phyloP scores from a whole-genome alignment of 1,284 basidiomycete genomes.

The Cronartium ribicola region DNA sequence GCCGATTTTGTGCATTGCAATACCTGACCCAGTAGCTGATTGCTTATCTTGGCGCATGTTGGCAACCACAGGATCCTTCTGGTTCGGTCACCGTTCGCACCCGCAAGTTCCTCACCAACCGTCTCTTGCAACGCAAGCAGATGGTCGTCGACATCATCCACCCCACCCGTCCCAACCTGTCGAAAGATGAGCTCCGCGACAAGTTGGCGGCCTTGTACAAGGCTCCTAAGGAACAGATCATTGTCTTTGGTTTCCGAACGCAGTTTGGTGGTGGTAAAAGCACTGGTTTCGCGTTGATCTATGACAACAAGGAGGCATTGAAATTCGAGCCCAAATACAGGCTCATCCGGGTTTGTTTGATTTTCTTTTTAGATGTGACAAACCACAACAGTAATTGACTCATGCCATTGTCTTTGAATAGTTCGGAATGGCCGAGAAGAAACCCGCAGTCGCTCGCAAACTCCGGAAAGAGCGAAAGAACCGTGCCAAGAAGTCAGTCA shows the following conservation, averaged over 20 bases:
- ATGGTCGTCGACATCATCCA: constrained; percentile 94
- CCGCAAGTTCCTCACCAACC: constrained; percentile 99
- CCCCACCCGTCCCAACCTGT: constrained; percentile 89
- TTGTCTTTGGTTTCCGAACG: constrained; percentile 66
- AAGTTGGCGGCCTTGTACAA: constrained; percentile 75
- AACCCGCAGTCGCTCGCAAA: constrained; percentile 89
- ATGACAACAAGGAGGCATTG: constrained; percentile 92
- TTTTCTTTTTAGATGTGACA: not conserved
- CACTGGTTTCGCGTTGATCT: constrained; percentile 95
- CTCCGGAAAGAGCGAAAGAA: constrained; percentile 99
- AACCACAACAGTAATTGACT: not conserved
- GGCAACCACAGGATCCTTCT: constrained; percentile 60
- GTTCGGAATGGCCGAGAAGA: constrained; percentile 78
- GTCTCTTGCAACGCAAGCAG: constrained; percentile 79
- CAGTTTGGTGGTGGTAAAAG: constrained; percentile 97
- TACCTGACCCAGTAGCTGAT: not conserved
- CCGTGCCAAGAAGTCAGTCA: constrained; percentile 84
- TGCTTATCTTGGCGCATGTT: not conserved
- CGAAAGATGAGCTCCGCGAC: constrained; percentile 85
- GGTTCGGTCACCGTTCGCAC: constrained; percentile 95
- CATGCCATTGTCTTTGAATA: constrained; percentile 51
- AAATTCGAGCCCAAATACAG: constrained; percentile 96
- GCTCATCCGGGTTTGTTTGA: constrained; percentile 75
- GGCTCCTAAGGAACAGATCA: constrained; percentile 61
- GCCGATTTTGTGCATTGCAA: not conserved